Percentiles rank a stretch among this genome's conserved stretches.
Conservation (phyloP, 495 filamentous ascomycete genomes). For the Ramalina peruviana region DNA sequence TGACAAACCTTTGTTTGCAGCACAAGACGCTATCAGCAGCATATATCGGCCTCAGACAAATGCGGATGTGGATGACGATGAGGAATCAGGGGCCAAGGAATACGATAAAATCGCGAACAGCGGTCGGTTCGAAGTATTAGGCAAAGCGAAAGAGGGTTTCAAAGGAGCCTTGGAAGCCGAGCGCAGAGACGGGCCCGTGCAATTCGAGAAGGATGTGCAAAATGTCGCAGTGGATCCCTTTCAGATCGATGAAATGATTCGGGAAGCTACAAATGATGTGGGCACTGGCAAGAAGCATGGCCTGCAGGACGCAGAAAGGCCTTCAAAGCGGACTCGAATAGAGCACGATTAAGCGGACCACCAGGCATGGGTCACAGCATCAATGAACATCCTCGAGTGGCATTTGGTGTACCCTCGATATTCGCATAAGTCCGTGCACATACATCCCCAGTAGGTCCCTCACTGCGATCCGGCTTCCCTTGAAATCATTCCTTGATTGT, state of each 20-base stretch:
- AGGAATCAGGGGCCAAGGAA: constrained; percentile 65
- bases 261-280: constrained; percentile 50
- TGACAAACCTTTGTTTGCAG: constrained; percentile 94
- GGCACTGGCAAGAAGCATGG: constrained; percentile 67
- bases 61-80: constrained; percentile 56
- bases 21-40: constrained; percentile 86
- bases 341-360: constrained; percentile 12
- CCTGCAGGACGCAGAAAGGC: constrained; percentile 56
- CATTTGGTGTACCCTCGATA: too few relatives aligned
- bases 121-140: constrained; percentile 72
- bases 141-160: constrained; percentile 75
- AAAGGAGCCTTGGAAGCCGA: constrained; percentile 81
- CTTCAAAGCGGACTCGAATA: constrained; percentile 67
- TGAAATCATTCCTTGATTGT: not conserved
- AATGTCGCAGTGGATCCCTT: constrained; percentile 60
- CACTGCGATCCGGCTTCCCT: too few relatives aligned
- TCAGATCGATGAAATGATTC: constrained; percentile 83
- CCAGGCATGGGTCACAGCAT: too few relatives aligned
- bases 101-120: constrained; percentile 77
- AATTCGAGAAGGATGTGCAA: constrained; percentile 75
- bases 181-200: constrained; percentile 83
- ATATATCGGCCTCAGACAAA: constrained; percentile 78
- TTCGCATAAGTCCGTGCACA: too few relatives aligned
- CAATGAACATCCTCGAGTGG: too few relatives aligned
- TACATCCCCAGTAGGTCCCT: too few relatives aligned